Percentiles rank a stretch among this genome's conserved stretches.
These are phyloP conservation scores for Penicillium cosmopolitanum DNA, from an alignment of 495 filamentous ascomycete species.

Conservation along the genomic window DNA sequence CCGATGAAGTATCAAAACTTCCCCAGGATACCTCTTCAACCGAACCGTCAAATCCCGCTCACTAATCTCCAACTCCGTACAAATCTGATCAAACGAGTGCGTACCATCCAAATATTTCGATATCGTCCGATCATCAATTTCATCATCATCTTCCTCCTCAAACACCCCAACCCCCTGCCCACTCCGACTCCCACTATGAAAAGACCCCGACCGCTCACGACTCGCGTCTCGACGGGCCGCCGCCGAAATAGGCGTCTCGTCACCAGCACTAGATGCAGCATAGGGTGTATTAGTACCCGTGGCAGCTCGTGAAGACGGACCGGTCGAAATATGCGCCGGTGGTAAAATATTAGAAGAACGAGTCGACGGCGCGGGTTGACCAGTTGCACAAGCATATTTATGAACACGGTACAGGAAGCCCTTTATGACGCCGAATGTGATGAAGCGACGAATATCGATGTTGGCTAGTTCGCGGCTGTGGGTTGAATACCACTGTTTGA, in stretches of 20 bases:
- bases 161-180: constrained; percentile 21
- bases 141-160: constrained; percentile 42
- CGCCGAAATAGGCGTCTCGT: constrained; percentile 31
- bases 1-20: constrained; percentile 60
- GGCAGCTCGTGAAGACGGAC: constrained; percentile 38
- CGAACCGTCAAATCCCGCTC: constrained; percentile 56
- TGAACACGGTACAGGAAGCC: constrained; percentile 93
- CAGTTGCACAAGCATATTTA: constrained; percentile 76
- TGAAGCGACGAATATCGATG: constrained; percentile 86
- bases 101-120: constrained; percentile 76
- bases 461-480: constrained; percentile 67
- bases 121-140: constrained; percentile 51
- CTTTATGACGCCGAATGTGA: constrained; percentile 95
- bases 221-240: constrained; percentile 20
- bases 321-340: constrained; percentile 22
- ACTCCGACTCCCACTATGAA: constrained; percentile 37
- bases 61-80: constrained; percentile 69
- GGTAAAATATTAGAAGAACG: constrained; percentile 31
- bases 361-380: constrained; percentile 36
- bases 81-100: constrained; percentile 89
- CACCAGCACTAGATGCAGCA: constrained; percentile 39
- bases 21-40: constrained; percentile 53
- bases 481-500: constrained; percentile 79
- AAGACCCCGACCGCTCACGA: constrained; percentile 32
- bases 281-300: constrained; percentile 45